Evolutionary conservation across 2,329 filamentous ascomycete species (phyloP), one percentile per base, ranked within the genome.

Genomic region (Xylariaceae sp.): DNA sequence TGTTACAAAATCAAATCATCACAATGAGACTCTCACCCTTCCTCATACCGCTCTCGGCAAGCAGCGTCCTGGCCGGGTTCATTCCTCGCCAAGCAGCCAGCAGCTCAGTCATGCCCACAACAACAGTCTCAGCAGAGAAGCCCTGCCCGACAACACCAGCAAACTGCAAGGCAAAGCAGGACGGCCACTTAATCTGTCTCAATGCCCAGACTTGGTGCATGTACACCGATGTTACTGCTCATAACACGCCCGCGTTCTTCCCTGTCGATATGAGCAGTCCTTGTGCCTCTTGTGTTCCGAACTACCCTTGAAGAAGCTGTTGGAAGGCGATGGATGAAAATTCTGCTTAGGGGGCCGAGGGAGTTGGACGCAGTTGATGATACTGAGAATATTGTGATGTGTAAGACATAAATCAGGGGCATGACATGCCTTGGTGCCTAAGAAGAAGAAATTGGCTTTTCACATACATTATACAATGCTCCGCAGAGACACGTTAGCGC

Each of bases 171-270:
- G 16, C 48, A 3, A 54, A 13, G 16, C 12, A 50, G 9, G 47
- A 54, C 47, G 57, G 57, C 1, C 50, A 50, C 42, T 17, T 58
- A 17, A 19, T 60, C 47, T 58, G 57, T 42, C 57, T 60, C 28
- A 52, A 55, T n/a, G n/a, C 48, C 12, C 50, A 48, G 46, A 57
- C 55, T 6, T 60, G 55, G 57, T 60, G 57, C 42, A 6, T 45
- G 33, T 60, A 60, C 47, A 56, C 47, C 11, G 57, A 58, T 38
- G 4, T 28, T 22, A 13, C 52, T 19, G 42, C 53, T 5, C 53
- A 48, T 31, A 34, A 38, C 6, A 58, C 55, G 41, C 57, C 57
- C 13, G 57, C 53, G 3, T 58, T 54, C 34, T 58, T 49, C 36
- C 57, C 57, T 16, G 55, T 58, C 14, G 50, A 60, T 44, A 55